Evolutionary conservation across 202 grass and related monocot genomes (phyloP).

Genomic region (Hordeum pubiflorum): DNA sequence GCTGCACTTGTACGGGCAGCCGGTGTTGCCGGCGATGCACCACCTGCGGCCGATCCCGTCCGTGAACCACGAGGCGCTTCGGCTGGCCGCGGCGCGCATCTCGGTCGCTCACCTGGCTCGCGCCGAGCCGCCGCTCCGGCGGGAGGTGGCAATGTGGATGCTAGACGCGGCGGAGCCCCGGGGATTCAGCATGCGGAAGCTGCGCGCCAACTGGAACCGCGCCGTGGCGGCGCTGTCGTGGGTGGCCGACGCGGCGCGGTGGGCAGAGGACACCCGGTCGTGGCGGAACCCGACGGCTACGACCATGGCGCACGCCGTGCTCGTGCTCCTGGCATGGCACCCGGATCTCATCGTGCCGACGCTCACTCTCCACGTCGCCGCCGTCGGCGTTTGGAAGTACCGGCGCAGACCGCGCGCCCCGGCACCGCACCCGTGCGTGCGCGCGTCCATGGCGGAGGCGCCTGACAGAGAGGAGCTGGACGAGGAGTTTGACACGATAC

Average conservation of each 20-base stretch:
- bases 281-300: conserved; percentile 67
- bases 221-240: conserved; percentile 59
- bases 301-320: conserved; percentile 56
- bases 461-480: conserved; percentile 73
- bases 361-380: conserved; percentile 42
- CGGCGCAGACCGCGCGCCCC: conserved; percentile 31
- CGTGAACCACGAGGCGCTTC: conserved; percentile 43
- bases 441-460: conserved; percentile 63
- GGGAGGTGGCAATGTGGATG: conserved; percentile 74
- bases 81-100: conserved; percentile 60
- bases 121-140: conserved; percentile 73
- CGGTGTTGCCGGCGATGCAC: conserved; percentile 62
- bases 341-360: conserved; percentile 73
- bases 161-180: conserved; percentile 64
- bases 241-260: conserved; percentile 41
- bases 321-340: conserved; percentile 78
- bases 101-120: conserved; percentile 46
- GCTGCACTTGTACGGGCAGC: conserved; percentile 51
- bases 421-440: conserved; percentile 52
- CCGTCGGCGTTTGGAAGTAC: conserved; percentile 57
- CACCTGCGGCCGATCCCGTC: conserved; percentile 45
- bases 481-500: conserved; percentile 81
- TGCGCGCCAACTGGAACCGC: conserved; percentile 82
- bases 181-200: conserved; percentile 90
- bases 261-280: conserved; percentile 55